Evolutionary conservation across 352 stramenopile genomes (phyloP).

Genomic region (Globisporangium perplexum): DNA sequence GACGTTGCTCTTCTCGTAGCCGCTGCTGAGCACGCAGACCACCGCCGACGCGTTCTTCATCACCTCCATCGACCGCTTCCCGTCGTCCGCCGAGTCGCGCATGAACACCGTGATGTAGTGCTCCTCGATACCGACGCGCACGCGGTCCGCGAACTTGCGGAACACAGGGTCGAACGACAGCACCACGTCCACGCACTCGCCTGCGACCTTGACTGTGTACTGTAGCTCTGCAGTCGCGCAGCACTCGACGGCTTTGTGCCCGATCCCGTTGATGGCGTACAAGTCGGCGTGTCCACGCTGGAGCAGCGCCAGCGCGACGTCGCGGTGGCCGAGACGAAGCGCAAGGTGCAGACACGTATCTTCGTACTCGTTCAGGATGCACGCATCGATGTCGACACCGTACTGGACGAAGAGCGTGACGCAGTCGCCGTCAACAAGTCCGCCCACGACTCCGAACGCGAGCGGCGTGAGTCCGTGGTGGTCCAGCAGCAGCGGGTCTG

Average conservation of each 20-base stretch:
- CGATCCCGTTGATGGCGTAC: conserved; percentile 44
- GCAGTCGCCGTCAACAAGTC: conserved; percentile 33
- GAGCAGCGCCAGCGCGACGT: conserved; percentile 59
- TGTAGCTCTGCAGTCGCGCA: conserved; percentile 69
- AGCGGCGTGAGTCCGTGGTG: conserved; percentile 61
- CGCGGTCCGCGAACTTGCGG: conserved; percentile 45
- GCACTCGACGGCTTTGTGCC: conserved; percentile 60
- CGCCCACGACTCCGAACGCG: conserved; percentile 52
- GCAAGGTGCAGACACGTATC: conserved; percentile 76
- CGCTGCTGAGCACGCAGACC: conserved; percentile 63
- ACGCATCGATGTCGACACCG: conserved; percentile 43
- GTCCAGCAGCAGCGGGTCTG: conserved; percentile 49
- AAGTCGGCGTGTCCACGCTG: conserved; percentile 48
- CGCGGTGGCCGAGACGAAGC: conserved; percentile 46
- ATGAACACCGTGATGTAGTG: conserved; percentile 76
- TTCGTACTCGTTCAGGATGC: conserved; percentile 36
- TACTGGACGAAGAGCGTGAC: conserved; percentile 51
- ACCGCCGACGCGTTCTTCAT: conserved; percentile 65
- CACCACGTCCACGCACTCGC: conserved; percentile 65
- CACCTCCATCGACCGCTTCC: conserved; percentile 34
- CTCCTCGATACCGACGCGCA: conserved; percentile 63
- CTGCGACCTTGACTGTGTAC: conserved; percentile 69
- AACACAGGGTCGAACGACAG: conserved; percentile 74
- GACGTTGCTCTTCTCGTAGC: conserved; percentile 53
- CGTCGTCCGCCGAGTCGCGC: conserved; percentile 38